phyloP scores from a whole-genome alignment of 73 alveolate genomes.

The Paramecium tetraurelia region DNA sequence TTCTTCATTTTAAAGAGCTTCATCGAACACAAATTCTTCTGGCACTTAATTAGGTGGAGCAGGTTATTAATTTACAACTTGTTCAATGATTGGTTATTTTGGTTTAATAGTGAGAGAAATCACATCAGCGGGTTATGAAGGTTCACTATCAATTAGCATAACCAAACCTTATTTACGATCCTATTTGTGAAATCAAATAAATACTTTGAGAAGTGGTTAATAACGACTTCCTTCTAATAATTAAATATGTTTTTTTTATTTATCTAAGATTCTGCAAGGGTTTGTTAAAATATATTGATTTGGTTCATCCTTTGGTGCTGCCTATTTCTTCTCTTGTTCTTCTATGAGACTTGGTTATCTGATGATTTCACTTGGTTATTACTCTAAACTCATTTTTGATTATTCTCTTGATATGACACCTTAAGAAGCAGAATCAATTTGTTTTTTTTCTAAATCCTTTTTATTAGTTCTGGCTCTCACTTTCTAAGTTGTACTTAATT shows the following conservation, averaged over 20 bases:
- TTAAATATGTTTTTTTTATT: conserved; percentile 77
- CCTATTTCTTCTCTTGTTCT: conserved; percentile 74
- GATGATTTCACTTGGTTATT: conserved; percentile 69
- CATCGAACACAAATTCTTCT: conserved; percentile 76
- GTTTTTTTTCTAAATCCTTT: conserved; percentile 62
- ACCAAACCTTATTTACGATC: conserved; percentile 87
- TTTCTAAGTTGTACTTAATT: conserved; percentile 90
- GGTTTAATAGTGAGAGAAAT: conserved; percentile 72
- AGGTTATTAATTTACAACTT: conserved; percentile 64
- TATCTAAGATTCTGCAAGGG: conserved; percentile 91
- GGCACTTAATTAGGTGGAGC: conserved; percentile 59
- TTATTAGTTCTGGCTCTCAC: conserved; percentile 91
- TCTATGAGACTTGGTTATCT: conserved; percentile 67
- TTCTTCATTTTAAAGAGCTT: conserved; percentile 62
- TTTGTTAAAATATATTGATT: conserved; percentile 77
- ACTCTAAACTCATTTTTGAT: conserved; percentile 65
- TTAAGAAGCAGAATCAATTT: background rate
- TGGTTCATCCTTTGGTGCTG: conserved; percentile 86
- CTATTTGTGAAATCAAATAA: background rate
- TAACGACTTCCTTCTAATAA: conserved; percentile 75
- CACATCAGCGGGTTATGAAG: conserved; percentile 69
- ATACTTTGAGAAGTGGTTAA: conserved; percentile 80
- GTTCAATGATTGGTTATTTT: conserved; percentile 63
- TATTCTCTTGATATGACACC: background rate
- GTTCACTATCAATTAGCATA: conserved; percentile 68